Evolutionary conservation across 192 early-diverging fungal species (phyloP).

Genomic region (Pilobolus umbonatus): DNA sequence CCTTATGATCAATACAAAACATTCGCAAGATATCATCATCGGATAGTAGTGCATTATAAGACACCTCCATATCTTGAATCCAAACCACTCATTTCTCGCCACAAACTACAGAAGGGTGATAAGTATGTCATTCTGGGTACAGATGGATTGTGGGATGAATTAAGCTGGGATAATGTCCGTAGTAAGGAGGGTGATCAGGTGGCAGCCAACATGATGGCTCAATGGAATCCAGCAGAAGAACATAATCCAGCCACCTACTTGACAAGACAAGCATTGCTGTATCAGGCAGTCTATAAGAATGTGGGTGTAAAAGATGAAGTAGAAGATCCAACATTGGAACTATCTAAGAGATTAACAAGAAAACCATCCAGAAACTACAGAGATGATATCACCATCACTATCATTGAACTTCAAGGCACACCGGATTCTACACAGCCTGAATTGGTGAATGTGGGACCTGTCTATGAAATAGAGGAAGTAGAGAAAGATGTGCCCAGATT

Average conservation of each 20-base stretch:
- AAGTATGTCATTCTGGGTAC: conserved; percentile 75
- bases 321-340: conserved; percentile 16
- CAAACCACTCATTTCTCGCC: conserved; percentile 60
- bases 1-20: conserved; percentile 31
- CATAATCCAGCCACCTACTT: conserved; percentile 26
- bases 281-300: conserved; percentile 25
- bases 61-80: conserved; percentile 78
- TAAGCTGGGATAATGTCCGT: conserved; percentile 59
- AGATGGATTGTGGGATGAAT: conserved; percentile 78
- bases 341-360: conserved; percentile 30
- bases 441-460: conserved; percentile 1
- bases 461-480: conserved; percentile 1
- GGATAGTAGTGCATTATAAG: conserved; percentile 36
- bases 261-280: conserved; percentile 18
- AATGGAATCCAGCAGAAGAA: conserved; percentile 9
- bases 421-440: not conserved
- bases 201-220: conserved; percentile 32
- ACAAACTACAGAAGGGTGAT: conserved; percentile 55
- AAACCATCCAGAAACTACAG: conserved; percentile 53
- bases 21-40: conserved; percentile 35
- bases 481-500: not conserved
- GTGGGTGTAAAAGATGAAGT: not conserved
- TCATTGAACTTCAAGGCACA: conserved; percentile 44
- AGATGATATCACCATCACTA: conserved; percentile 80
- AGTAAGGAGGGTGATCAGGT: conserved; percentile 54